Base-by-base conservation (phyloP, 2,329 filamentous ascomycete genomes). In the Lecanosticta acicola region DNA sequence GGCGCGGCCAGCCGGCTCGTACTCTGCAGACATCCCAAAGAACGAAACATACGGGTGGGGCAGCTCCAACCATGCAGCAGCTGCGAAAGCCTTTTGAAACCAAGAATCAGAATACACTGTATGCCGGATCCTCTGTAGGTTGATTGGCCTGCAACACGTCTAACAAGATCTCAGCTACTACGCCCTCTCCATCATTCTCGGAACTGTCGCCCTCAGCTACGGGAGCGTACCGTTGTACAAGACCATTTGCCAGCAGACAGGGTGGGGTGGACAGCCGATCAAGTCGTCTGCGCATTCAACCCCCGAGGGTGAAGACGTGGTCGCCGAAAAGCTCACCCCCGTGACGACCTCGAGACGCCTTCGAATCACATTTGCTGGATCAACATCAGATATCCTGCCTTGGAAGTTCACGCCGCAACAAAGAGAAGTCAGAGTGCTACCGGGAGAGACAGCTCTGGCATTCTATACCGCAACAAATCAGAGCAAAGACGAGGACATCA, bases 371-470 rank as follows among this genome's bases (percentile, higher is more conserved):
- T 98, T 98, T 78, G 93, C 89, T 63, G 87, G 90, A 39, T 94
- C 88, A 20, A 90, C 96, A 1, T 97, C 91, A 1, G 93, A 97
- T 65, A 83, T 95, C 1, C 77, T 98, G 20, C 90, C 91, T 0
- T 98, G 93, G 93, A 96, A 96, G 66, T 98, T 98, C 68, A 82
- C 82, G 1, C 93, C 93, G 1, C 93, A 98, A 69, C 93, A 98
- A 73, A 86, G 91, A 47, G 93, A 98, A 73, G 93, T 98, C 42
- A 82, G 88, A 46, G 91, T 98, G 1, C 76, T 97, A 1, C 94
- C 93, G 0, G 94, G 94, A 54, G 93, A 98, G 74, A 98, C 93
- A 2, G 93, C 93, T 3, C 75, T 98, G 55, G 93, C 94, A 3
- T 98, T 98, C 68, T 98, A 96, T 71, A 98, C 88, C 4, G 93